phyloP scores from a whole-genome alignment of 2,329 filamentous ascomycete species.

The Monilinia vaccinii-corymbosi region DNA sequence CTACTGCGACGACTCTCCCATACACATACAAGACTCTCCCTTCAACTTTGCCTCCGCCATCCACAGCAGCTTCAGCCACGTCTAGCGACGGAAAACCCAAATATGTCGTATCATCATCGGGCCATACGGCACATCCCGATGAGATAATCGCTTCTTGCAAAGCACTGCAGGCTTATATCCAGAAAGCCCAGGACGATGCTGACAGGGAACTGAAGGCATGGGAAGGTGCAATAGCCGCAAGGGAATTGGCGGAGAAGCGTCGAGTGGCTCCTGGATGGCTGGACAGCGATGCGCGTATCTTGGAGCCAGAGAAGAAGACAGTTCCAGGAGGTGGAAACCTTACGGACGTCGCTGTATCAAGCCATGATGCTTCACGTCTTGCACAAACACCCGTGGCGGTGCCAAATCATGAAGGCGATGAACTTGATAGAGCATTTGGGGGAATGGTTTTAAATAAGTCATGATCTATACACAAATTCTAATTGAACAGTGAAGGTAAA shows the following conservation, averaged over 20 bases:
- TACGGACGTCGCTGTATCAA: conserved; percentile 28
- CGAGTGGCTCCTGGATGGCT: conserved; percentile 73
- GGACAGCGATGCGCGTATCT: conserved; percentile 60
- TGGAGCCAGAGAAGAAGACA: conserved; percentile 55
- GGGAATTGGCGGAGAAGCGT: conserved; percentile 71
- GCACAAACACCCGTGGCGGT: conserved; percentile 31
- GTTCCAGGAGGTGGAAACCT: conserved; percentile 15
- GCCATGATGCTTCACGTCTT: conserved; percentile 25
- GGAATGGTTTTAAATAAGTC: conserved; percentile 33
- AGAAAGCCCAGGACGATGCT: conserved; percentile 58
- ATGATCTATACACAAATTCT: neutral
- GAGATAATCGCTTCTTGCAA: conserved; percentile 77
- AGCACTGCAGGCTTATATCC: conserved; percentile 67
- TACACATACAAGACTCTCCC: conserved; percentile 93
- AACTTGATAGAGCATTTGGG: conserved; percentile 45
- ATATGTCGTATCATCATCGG: conserved; percentile 71
- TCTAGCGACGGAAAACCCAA: conserved; percentile 42
- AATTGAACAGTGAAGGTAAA: no score
- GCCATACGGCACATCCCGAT: conserved; percentile 76
- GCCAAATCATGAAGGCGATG: conserved; percentile 39
- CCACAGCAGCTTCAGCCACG: conserved; percentile 42
- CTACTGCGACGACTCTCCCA: conserved; percentile 80
- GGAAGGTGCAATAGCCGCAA: conserved; percentile 53
- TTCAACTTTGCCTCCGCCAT: conserved; percentile 71
- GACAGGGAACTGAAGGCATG: conserved; percentile 58